phyloP scores from a whole-genome alignment of 768 basidiomycete species.

The Leccinum pellstonianum region DNA sequence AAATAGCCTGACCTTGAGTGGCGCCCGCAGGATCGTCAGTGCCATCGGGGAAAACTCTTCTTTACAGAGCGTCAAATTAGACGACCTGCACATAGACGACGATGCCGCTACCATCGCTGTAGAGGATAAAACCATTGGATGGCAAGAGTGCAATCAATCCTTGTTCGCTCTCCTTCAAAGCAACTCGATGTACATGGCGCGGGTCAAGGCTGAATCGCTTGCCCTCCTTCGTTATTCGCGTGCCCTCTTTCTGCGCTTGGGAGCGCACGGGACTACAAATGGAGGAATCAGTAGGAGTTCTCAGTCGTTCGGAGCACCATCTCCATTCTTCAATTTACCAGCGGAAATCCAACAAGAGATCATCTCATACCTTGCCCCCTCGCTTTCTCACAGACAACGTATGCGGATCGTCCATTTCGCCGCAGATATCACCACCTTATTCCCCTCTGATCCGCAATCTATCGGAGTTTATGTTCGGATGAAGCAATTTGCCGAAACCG shows the following conservation, averaged over 20 bases:
- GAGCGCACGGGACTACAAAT: constrained; percentile 4
- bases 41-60: constrained; percentile 50
- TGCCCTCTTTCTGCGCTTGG: constrained; percentile 44
- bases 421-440: constrained; percentile 45
- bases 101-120: constrained; percentile 25
- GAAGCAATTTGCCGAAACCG: constrained; percentile 6
- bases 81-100: constrained; percentile 40
- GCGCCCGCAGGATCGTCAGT: constrained; percentile 44
- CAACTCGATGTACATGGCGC: constrained; percentile 42
- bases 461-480: constrained; percentile 5
- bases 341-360: constrained; percentile 57
- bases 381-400: constrained; percentile 54
- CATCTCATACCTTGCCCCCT: constrained; percentile 56
- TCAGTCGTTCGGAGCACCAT: constrained; percentile 4
- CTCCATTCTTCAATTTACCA: constrained; percentile 47
- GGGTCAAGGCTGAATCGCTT: constrained; percentile 47
- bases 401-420: constrained; percentile 54
- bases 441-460: constrained; percentile 29
- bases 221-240: constrained; percentile 50
- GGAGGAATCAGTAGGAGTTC: constrained; percentile 7
- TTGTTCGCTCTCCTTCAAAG: constrained; percentile 39
- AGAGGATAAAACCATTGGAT: constrained; percentile 25
- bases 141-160: constrained; percentile 33
- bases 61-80: constrained; percentile 48
- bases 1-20: constrained; percentile 49